A percentile compares a stretch with the other conserved stretches of the same genome.
Evolutionary conservation across 139 green algal genomes (phyloP).

Genomic region (Volvox reticuliferus): DNA sequence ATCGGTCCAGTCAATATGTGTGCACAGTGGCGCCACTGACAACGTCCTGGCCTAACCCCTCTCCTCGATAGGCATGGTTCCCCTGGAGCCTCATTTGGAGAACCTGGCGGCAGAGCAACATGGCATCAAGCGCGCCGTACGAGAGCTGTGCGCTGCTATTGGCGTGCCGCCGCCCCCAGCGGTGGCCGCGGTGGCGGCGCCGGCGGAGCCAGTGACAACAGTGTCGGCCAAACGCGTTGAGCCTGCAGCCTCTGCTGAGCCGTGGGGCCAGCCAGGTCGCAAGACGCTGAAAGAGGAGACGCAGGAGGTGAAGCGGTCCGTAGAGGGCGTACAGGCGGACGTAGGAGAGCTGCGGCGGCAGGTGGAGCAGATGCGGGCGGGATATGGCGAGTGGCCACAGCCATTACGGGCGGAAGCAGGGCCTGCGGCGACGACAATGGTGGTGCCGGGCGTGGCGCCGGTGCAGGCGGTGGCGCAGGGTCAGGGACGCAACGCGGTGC

Average conservation of each 20-base stretch:
- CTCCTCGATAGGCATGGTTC: neutral
- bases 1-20: no score
- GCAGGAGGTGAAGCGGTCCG: conserved; percentile 30
- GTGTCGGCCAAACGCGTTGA: neutral
- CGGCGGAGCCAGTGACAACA: neutral
- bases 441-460: neutral
- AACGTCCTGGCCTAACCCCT: no score
- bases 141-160: conserved; percentile 25
- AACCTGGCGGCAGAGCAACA: neutral
- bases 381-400: conserved; percentile 16
- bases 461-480: neutral
- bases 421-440: neutral
- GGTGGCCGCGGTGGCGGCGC: neutral
- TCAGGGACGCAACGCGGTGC: conserved; percentile 1
- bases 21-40: no score
- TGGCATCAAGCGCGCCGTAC: neutral
- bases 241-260: neutral
- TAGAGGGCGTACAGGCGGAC: conserved; percentile 22
- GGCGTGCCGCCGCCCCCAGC: conserved; percentile 11
- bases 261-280: conserved; percentile 27
- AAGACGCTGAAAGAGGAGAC: conserved; percentile 29
- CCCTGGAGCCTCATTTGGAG: conserved; percentile 26
- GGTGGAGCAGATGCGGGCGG: conserved; percentile 16
- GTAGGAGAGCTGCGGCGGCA: conserved; percentile 23
- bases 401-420: neutral